Conservation (phyloP, 371 early-diverging fungal genomes). For the Mucor mucedo region DNA sequence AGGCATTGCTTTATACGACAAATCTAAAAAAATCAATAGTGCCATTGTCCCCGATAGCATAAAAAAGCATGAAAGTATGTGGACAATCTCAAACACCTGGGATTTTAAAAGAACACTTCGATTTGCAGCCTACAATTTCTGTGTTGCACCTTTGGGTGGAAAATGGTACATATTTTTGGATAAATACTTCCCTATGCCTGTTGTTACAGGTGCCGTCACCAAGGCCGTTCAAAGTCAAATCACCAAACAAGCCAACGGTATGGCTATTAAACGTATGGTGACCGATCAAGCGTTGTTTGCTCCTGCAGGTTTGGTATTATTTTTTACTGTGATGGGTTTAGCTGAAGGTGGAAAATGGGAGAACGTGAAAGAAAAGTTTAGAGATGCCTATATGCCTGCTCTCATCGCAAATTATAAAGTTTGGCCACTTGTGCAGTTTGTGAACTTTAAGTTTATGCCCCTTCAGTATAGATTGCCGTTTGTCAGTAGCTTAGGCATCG, state of each 20-base stretch:
- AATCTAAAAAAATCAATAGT: conserved; percentile 19
- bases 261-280: conserved; percentile 52
- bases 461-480: conserved; percentile 76
- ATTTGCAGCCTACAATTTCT: conserved; percentile 75
- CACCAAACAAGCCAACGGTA: conserved; percentile 27
- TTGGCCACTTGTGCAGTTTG: conserved; percentile 81
- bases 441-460: conserved; percentile 83
- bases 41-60: conserved; percentile 22
- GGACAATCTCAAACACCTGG: conserved; percentile 33
- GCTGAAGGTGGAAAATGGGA: conserved; percentile 60
- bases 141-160: conserved; percentile 75
- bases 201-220: conserved; percentile 14
- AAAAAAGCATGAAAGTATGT: conserved; percentile 28
- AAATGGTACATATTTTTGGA: conserved; percentile 79
- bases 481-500: conserved; percentile 74
- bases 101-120: conserved; percentile 49
- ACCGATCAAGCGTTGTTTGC: conserved; percentile 78
- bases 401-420: conserved; percentile 79
- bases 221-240: conserved; percentile 23
- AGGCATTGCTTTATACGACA: conserved; percentile 45
- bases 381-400: conserved; percentile 62
- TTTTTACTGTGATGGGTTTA: conserved; percentile 73
- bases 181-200: conserved; percentile 64
- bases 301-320: conserved; percentile 70
- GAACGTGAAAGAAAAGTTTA: conserved; percentile 67